Conservation (phyloP, 768 basidiomycete genomes). For the Serendipita vermifera region DNA sequence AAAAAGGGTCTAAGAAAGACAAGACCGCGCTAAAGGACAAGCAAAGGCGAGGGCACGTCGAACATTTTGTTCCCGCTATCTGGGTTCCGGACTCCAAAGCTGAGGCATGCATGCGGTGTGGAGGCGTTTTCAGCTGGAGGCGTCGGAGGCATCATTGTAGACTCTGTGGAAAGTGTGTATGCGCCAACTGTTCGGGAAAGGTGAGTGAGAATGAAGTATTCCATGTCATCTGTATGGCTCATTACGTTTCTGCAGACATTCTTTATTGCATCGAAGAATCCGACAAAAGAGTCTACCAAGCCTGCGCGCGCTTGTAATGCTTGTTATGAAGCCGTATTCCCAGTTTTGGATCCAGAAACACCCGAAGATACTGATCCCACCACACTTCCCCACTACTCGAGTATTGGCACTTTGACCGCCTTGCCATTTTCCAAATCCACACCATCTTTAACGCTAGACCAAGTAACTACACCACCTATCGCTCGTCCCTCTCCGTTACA, state of each 20-base stretch:
- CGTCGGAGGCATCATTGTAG: conserved; percentile 76
- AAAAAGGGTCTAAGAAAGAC: not conserved
- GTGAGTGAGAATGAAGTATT: too few species aligned
- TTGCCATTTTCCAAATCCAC: conserved; percentile 15
- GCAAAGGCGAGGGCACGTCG: conserved; percentile 34
- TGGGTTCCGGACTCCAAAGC: conserved; percentile 86
- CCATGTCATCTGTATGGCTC: not conserved
- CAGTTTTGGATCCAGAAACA: conserved; percentile 22
- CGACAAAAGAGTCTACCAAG: conserved; percentile 35
- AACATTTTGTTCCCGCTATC: conserved; percentile 78
- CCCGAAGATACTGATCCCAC: conserved; percentile 18
- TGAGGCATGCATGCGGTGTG: conserved; percentile 77
- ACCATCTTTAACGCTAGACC: conserved; percentile 9
- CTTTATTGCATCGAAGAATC: conserved; percentile 46
- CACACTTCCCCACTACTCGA: not conserved
- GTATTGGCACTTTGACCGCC: conserved; percentile 11
- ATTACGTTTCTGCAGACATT: conserved; percentile 45
- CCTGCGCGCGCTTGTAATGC: conserved; percentile 72
- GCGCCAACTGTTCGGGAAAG: conserved; percentile 67
- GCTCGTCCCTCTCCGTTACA: conserved; percentile 9
- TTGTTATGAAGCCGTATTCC: conserved; percentile 81
- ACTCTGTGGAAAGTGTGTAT: conserved; percentile 75
- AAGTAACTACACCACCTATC: not conserved
- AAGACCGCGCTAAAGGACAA: conserved; percentile 30
- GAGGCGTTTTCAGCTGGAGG: conserved; percentile 55